Evolutionary conservation across 371 early-diverging fungal species (phyloP).

Genomic region (Cladochytrium tenue): DNA sequence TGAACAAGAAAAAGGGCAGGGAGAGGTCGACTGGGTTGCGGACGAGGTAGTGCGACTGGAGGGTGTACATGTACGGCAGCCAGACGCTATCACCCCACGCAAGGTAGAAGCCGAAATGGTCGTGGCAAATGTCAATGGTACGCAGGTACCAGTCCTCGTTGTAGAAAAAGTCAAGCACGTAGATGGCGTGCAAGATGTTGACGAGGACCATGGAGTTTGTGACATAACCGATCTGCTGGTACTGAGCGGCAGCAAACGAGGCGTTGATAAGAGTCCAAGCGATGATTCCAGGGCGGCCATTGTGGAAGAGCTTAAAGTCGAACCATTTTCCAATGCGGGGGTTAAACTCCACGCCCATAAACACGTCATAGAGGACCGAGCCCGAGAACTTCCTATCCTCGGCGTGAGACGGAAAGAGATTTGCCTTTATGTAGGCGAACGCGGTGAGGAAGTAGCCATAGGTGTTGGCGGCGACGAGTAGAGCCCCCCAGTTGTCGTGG

Average conservation of each 20-base stretch:
- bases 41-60: conserved; percentile 76
- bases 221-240: conserved; percentile 67
- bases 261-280: conserved; percentile 80
- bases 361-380: conserved; percentile 63
- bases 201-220: conserved; percentile 77
- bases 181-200: conserved; percentile 70
- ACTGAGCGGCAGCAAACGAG: conserved; percentile 72
- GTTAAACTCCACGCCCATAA: conserved; percentile 82
- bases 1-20: conserved; percentile 42
- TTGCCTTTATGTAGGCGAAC: conserved; percentile 73
- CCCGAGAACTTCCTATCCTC: conserved; percentile 77
- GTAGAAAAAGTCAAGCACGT: conserved; percentile 78
- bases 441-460: conserved; percentile 76
- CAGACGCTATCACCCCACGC: conserved; percentile 82
- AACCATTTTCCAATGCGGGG: conserved; percentile 70
- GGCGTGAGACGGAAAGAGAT: conserved; percentile 71
- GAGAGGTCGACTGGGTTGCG: conserved; percentile 69
- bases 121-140: conserved; percentile 74
- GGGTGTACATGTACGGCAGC: conserved; percentile 81
- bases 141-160: conserved; percentile 84
- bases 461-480: conserved; percentile 71
- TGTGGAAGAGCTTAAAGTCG: conserved; percentile 83
- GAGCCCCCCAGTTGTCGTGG: conserved; percentile 74
- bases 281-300: conserved; percentile 79
- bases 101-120: conserved; percentile 78